Conservation (phyloP, 2,329 filamentous ascomycete species). For the Talaromyces sp. region DNA sequence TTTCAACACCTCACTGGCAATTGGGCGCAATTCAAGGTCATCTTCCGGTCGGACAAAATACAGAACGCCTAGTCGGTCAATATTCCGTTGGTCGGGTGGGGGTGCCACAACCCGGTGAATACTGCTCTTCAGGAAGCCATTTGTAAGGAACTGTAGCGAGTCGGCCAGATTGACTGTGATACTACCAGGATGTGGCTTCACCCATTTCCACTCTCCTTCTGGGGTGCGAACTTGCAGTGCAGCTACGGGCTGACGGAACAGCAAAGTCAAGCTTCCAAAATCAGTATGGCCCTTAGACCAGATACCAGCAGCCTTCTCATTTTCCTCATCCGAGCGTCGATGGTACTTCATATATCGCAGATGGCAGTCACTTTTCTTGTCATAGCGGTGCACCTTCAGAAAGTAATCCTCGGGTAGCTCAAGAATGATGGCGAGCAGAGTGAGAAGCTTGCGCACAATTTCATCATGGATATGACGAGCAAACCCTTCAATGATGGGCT, state of each 20-base stretch:
- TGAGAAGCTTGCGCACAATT: conserved; percentile 15
- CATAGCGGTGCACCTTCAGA: conserved; percentile 58
- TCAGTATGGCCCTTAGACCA: conserved; percentile 58
- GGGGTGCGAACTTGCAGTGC: conserved; percentile 56
- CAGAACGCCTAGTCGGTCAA: conserved; percentile 43
- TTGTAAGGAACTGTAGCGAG: conserved; percentile 50
- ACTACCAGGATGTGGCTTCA: conserved; percentile 50
- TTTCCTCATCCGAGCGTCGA: conserved; percentile 51
- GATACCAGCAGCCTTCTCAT: conserved; percentile 45
- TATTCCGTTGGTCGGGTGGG: conserved; percentile 47
- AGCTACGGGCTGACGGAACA: conserved; percentile 61
- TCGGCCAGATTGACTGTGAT: conserved; percentile 57
- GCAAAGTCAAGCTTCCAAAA: conserved; percentile 57
- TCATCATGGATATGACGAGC: conserved; percentile 19
- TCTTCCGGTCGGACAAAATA: conserved; percentile 52
- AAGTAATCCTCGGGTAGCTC: conserved; percentile 62
- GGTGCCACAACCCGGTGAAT: conserved; percentile 52
- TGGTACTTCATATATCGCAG: conserved; percentile 63
- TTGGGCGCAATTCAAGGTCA: conserved; percentile 26
- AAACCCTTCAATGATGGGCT: conserved; percentile 13
- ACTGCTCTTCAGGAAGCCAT: conserved; percentile 52
- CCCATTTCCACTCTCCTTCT: conserved; percentile 53
- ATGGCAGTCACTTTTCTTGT: conserved; percentile 60
- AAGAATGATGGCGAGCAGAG: conserved; percentile 54
- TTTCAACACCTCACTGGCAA: conserved; percentile 35